Percentiles rank a stretch among this genome's conserved stretches.
Evolutionary conservation across 179 eudicot species (phyloP).

Genomic region (Nepenthes alata): DNA sequence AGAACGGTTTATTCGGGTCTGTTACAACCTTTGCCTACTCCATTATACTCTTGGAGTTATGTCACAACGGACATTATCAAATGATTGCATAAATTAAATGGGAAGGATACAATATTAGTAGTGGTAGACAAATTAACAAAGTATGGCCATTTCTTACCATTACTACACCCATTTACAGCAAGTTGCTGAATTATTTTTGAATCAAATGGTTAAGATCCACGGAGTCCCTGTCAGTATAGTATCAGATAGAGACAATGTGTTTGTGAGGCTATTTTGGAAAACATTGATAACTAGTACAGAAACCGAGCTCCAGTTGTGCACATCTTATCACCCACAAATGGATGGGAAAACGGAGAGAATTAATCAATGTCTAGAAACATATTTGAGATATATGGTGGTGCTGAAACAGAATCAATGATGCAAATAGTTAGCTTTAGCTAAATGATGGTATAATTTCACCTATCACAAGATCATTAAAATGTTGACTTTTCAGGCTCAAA

Average conservation of each 20-base stretch:
- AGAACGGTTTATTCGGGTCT: too few relatives aligned
- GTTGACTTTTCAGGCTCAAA: not conserved
- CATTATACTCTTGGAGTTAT: too few relatives aligned
- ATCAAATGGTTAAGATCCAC: not conserved
- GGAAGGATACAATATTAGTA: not conserved
- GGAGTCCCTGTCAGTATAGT: not conserved
- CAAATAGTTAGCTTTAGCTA: not conserved
- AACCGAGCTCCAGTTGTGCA: not conserved
- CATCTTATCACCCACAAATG: slow-evolving; percentile 3
- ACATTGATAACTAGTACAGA: not conserved
- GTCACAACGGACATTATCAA: too few relatives aligned
- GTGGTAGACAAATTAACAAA: not conserved
- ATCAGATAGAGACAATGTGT: not conserved
- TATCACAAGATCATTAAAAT: not conserved
- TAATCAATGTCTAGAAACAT: not conserved
- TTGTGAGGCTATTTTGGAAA: not conserved
- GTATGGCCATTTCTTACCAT: not conserved
- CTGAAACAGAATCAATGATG: not conserved
- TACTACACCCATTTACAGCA: not conserved
- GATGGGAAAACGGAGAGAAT: not conserved
- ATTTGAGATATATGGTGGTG: not conserved
- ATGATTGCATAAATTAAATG: too few relatives aligned
- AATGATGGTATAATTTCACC: not conserved
- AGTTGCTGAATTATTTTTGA: not conserved
- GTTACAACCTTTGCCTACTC: too few relatives aligned